Percentiles rank a stretch among this genome's conserved stretches.
Conservation (phyloP, 352 stramenopile genomes). For the Aphanomyces invadans region DNA sequence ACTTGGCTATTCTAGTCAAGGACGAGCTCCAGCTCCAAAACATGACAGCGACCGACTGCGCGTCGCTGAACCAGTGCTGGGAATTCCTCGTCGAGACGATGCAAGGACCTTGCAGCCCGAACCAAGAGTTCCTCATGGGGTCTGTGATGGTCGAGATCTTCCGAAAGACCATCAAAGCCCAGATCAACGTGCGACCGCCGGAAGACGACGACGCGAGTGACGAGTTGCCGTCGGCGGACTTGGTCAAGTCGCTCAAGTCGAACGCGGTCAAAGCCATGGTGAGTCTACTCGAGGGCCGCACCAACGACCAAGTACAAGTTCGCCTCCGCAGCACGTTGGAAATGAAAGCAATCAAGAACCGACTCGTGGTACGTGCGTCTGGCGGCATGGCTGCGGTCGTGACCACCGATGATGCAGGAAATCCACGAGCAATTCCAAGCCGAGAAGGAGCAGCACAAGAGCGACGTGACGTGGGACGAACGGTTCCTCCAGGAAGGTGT, state of each 20-base stretch:
- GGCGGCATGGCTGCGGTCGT: too few relatives aligned
- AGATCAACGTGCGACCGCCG: slow-evolving; percentile 19
- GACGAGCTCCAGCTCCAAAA: slow-evolving; percentile 24
- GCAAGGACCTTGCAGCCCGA: slow-evolving; percentile 27
- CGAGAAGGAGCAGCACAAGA: slow-evolving; percentile 11
- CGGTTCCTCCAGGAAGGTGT: slow-evolving; percentile 21
- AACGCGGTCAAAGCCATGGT: slow-evolving; percentile 28
- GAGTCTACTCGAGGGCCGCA: slow-evolving; percentile 26
- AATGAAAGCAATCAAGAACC: slow-evolving; percentile 23
- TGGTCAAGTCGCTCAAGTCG: slow-evolving; percentile 25
- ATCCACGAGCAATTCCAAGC: slow-evolving; percentile 23
- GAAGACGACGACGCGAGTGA: slow-evolving; percentile 1
- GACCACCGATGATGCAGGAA: too few relatives aligned
- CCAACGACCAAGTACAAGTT: slow-evolving; percentile 15
- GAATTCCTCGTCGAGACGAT: slow-evolving; percentile 29
- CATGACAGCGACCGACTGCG: slow-evolving; percentile 6
- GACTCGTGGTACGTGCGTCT: slow-evolving; percentile 3
- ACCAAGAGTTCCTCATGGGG: slow-evolving; percentile 27
- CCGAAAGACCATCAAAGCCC: slow-evolving; percentile 26
- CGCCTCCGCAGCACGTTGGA: slow-evolving; percentile 19
- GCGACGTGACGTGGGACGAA: slow-evolving; percentile 15
- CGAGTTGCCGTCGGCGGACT: slow-evolving; percentile 5
- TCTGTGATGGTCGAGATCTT: slow-evolving; percentile 28
- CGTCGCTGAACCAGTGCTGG: slow-evolving; percentile 24
- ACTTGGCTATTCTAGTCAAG: slow-evolving; percentile 28